Evolutionary conservation across 106 monocot genomes (phyloP), one percentile per base, ranked within the genome.

Genomic region (Apostasia shenzhenica): DNA sequence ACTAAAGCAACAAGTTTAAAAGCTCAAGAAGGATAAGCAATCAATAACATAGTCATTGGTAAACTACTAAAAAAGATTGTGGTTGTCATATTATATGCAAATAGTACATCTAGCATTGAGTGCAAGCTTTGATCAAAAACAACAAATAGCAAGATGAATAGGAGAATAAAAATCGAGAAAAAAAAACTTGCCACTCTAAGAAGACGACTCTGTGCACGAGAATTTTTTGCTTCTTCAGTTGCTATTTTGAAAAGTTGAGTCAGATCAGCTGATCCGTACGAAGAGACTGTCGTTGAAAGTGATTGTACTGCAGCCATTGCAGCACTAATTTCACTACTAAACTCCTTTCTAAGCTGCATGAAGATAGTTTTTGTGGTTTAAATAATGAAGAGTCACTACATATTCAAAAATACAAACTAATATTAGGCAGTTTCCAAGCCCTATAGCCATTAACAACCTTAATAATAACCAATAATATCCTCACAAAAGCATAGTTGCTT

Each of bases 241-340:
- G 91, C 94, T 65, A 76, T 70, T 77, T 67, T 63, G 70, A 95
- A 95, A 60, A 95, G 85, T 58, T 78, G 78, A 45, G 88, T 95
- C 57, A 95, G 77, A 80, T 95, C 94, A 14, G 91, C 85, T 59
- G 70, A 42, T 8, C 78, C 83, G 66, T 70, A 83, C 41, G 81
- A 69, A 39, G 63, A 67, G 44, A 81, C 72, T 43, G 77, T 41
- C 14, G 87, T 70, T 57, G 66, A 71, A 12, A 95, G 76, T 42
- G 59, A 50, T 14, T 74, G 72, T 50, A 91, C 72, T 67, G 85
- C 83, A 59, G 77, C 79, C 12, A 59, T 40, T 45, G 76, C 88
- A 74, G 59, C 75, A 62, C 72, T 71, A 67, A 80, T 57, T 45
- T 88, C 80, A 78, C 71, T 91, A 74, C 79, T 91, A 66, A 95